Evolutionary conservation across 208 protist species (phyloP).

Genomic region (Blechomonas ayalai): DNA sequence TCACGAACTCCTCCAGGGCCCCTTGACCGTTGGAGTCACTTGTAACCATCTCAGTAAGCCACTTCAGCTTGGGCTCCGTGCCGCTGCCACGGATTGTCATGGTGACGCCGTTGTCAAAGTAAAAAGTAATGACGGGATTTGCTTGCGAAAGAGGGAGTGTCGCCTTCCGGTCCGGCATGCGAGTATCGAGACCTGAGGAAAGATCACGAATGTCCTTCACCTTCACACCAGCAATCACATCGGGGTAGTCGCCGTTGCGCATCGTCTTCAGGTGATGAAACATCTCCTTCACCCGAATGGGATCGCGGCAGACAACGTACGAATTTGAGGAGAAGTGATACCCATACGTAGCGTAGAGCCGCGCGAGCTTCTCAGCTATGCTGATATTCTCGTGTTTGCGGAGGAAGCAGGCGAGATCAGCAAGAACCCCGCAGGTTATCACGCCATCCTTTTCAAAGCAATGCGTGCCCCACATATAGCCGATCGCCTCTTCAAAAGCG

Average conservation of each 20-base stretch:
- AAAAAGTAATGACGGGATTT: constrained; percentile 95
- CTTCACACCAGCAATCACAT: constrained; percentile 34
- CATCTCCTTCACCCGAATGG: constrained; percentile 61
- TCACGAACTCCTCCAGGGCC: constrained; percentile 32
- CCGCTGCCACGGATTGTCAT: constrained; percentile 94
- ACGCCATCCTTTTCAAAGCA: constrained; percentile 98
- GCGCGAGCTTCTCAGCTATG: constrained; percentile 48
- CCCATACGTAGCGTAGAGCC: constrained; percentile 82
- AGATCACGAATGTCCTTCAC: constrained; percentile 88
- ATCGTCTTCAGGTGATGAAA: constrained; percentile 74
- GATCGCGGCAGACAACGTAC: constrained; percentile 91
- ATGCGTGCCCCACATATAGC: constrained; percentile 90
- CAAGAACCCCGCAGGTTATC: constrained; percentile 81
- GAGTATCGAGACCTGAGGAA: constrained; percentile 78
- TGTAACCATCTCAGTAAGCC: constrained; percentile 65
- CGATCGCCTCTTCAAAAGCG: constrained; percentile 97
- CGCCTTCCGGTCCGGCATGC: constrained; percentile 43
- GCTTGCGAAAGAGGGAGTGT: constrained; percentile 51
- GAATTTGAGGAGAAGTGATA: constrained; percentile 88
- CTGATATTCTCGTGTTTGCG: constrained; percentile 24
- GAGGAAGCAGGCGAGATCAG: constrained; percentile 85
- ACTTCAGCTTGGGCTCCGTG: constrained; percentile 99
- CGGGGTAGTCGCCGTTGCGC: constrained; percentile 30
- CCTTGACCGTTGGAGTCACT: constrained; percentile 10
- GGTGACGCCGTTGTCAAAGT: constrained; percentile 87